Evolutionary conservation across 148 eudicot species (phyloP).

Genomic region (Rhododendron vialii): DNA sequence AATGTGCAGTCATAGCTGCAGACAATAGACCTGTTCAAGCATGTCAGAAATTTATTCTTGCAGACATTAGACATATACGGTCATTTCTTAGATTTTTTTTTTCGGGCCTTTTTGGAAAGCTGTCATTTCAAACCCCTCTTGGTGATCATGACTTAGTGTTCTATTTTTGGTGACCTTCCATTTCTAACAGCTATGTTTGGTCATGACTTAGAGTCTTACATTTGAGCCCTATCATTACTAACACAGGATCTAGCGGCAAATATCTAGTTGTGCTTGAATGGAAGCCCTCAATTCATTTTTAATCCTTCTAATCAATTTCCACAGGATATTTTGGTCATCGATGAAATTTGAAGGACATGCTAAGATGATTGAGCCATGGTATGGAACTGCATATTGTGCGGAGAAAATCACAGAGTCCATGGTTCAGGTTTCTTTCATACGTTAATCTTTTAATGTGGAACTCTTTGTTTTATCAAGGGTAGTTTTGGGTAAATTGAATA

Average conservation of each 20-base stretch:
- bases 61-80: background rate
- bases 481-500: background rate
- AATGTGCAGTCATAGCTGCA: background rate
- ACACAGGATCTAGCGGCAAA: background rate
- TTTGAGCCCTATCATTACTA: background rate
- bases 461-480: background rate
- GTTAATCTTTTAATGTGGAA: background rate
- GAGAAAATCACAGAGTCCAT: slow-evolving; percentile 53
- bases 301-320: background rate
- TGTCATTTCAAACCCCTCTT: background rate
- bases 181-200: background rate
- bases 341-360: slow-evolving; percentile 77
- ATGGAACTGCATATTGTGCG: slow-evolving; percentile 76
- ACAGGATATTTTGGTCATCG: slow-evolving; percentile 92
- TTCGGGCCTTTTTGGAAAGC: background rate
- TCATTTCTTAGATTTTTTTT: background rate
- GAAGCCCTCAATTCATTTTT: background rate
- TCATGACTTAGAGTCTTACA: background rate
- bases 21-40: background rate
- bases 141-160: background rate
- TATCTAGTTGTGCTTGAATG: background rate
- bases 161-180: background rate
- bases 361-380: slow-evolving; percentile 80
- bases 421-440: slow-evolving; percentile 54
- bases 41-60: background rate